Evolutionary conservation across 2,329 filamentous ascomycete genomes (phyloP).

Genomic region (Coleophoma cylindrospora): DNA sequence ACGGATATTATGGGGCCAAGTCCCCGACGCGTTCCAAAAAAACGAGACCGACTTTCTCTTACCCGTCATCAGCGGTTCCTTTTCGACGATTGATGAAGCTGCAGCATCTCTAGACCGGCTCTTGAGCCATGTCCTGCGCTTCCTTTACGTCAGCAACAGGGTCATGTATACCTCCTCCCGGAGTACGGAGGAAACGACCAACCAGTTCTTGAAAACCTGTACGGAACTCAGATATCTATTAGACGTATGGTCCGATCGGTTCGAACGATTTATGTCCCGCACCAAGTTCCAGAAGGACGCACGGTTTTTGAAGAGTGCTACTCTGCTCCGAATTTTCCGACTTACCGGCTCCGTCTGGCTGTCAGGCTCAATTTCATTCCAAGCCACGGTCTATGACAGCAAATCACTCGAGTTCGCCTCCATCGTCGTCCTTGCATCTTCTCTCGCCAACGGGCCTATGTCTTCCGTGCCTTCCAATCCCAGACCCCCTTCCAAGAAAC

Average conservation of each 20-base stretch:
- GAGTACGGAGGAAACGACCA: not conserved
- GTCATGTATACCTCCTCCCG: not conserved
- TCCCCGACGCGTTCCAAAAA: not conserved
- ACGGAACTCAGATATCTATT: not conserved
- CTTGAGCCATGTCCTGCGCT: not conserved
- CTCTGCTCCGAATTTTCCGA: not conserved
- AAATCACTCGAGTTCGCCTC: not conserved
- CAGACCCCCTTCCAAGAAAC: not conserved
- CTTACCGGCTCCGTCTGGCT: not conserved
- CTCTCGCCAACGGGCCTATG: not conserved
- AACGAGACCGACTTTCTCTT: not conserved
- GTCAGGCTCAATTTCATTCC: not conserved
- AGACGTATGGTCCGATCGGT: not conserved
- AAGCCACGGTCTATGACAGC: not conserved
- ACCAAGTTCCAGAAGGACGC: slow-evolving; percentile 5
- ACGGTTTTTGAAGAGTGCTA: not conserved
- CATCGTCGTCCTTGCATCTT: not conserved
- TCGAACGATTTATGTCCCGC: not conserved
- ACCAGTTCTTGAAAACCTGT: not conserved
- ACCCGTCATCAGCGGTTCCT: not conserved
- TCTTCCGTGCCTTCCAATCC: not conserved
- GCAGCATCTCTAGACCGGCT: not conserved
- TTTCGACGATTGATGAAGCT: not conserved
- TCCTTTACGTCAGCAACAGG: not conserved
- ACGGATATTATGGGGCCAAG: not conserved